Base-by-base conservation (phyloP, 2,329 filamentous ascomycete species). In the Pseudogymnoascus sp. region DNA sequence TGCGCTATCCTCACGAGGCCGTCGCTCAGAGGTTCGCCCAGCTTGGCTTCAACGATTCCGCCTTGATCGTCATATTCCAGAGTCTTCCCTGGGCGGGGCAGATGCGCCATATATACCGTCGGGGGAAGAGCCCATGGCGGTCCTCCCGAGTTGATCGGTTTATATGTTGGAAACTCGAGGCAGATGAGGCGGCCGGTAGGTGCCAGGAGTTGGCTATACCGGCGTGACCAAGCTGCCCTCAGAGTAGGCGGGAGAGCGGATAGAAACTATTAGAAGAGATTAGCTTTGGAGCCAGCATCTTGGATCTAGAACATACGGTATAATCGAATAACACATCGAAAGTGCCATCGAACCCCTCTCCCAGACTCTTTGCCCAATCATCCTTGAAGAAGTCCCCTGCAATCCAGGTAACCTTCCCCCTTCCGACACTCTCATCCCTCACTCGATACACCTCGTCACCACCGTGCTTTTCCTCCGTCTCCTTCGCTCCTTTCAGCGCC, bases 151-250 rank as follows among this genome's bases (percentile, higher is more conserved):
- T 78, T 79, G 8, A 87, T 81, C 43, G 84, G 80, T 73, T 93
- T 95, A 65, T 84, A 82, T 1, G 88, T 85, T 8, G 91, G 91
- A 73, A 89, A 96, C 73, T 96, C 91, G 65, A 96, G 81, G 75
- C 85, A 87, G 61, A 88, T 72, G 26, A 88, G 76, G 38, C 80
- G 77, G 22, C 84, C 84, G 68, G 72, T 70, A 5, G 78, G 77
- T 19, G 74, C 68, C 31, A 88, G 76, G 40, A 87, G 77, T 40
- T 79, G 71, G 12, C 75, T 69, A 74, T 84, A 82, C 62, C 82
- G 77, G 62, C 73, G 72, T 11, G 84, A 81, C 85, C 84, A 88
- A 19, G 71, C 72, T 2, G 79, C 76, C 19, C 85, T 79, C 61
- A 79, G 74, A 1, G 76, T 73, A 1, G 79, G 81, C n/a, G 83